Evolutionary conservation across 148 eudicot species (phyloP), one percentile per base, ranked within the genome.

Genomic region (Diospyros lotus): DNA sequence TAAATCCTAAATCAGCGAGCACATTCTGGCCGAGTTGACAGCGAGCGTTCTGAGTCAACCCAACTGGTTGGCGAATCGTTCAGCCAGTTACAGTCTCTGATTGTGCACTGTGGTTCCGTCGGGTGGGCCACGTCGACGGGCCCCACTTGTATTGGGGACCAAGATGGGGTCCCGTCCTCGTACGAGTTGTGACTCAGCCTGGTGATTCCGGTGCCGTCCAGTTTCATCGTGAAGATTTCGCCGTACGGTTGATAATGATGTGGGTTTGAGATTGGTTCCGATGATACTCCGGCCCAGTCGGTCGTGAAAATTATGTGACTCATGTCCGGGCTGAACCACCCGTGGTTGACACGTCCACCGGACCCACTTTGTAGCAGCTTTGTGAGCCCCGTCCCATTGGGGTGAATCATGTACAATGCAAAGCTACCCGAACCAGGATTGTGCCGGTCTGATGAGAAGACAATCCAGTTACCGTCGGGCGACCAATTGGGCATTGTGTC

Each of bases 401-500:
- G 84, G 7, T 66, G 75, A 9, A 89, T 58, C 45, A 91, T 41
- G 68, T 91, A 94, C 9, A 91, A 81, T 43, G 92, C 84, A 70
- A 91, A 94, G 0, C 78, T 78, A 0, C 76, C 86, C 67, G 88
- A 81, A 1, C 76, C 80, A 0, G 94, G 97, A 64, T 82, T 81
- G 64, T 94, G 94, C 64, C 87, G 78, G 70, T 91, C 90, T 0
- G 98, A 94, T 0, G 98, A 94, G 71, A 91, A 94, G 0, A 92
- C 98, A 0, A 94, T 91, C 8, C 85, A 67, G 45, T 88, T 61
- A 5, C 98, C 98, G 53, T 86, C 88, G 0, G 95, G 98, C 1
- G 98, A 94, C 92, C 95, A 94, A 73, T 86, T 71, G 0, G 97
- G 95, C 98, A 94, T 94, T 0, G 98, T 94, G 64, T 94, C 98